Percentiles rank a stretch among this genome's conserved stretches.
Conservation (phyloP, 441 rosid species). For the Erodium moschatum region DNA sequence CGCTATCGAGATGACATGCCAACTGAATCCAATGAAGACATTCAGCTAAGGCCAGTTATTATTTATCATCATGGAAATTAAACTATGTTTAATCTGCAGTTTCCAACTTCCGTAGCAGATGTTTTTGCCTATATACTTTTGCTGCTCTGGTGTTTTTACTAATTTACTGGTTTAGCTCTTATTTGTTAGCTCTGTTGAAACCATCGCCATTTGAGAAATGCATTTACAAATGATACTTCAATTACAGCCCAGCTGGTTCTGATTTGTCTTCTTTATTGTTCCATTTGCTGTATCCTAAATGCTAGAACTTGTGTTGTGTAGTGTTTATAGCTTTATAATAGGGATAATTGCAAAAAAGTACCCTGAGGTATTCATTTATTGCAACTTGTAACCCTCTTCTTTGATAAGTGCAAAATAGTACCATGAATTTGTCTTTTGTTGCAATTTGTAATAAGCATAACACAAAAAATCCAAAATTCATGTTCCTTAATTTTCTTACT, state of each 20-base stretch:
- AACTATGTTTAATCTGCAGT: not conserved
- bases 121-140: not conserved
- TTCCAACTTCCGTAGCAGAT: not conserved
- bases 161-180: not conserved
- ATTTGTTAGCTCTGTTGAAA: not conserved
- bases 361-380: no score
- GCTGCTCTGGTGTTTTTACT: slow-evolving; percentile 9
- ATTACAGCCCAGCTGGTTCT: slow-evolving; percentile 9
- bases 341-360: no score
- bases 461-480: no score
- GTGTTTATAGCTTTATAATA: not conserved
- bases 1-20: not conserved
- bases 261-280: slow-evolving; percentile 4
- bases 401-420: no score
- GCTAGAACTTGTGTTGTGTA: not conserved
- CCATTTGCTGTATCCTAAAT: not conserved
- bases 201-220: not conserved
- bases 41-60: not conserved
- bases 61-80: not conserved
- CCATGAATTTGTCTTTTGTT: no score
- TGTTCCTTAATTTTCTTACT: no score
- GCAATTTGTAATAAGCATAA: no score
- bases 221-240: not conserved
- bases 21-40: not conserved
- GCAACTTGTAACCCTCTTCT: no score